Conservation (phyloP, 1,284 basidiomycete species). For the Lentinula novae-zelandiae region DNA sequence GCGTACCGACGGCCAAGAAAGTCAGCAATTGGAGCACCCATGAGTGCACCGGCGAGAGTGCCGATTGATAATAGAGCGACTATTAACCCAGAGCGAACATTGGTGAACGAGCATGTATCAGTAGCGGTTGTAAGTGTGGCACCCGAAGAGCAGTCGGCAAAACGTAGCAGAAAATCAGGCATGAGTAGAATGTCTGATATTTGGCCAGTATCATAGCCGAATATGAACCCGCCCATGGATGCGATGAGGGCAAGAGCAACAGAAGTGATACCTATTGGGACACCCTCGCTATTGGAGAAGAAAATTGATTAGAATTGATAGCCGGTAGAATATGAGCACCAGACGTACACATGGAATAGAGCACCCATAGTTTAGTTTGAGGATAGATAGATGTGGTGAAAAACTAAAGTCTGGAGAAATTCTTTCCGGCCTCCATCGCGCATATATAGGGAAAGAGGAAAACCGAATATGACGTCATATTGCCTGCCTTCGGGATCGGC, state of each 20-base stretch:
- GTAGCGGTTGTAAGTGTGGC: constrained; percentile 21
- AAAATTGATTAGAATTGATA: not conserved
- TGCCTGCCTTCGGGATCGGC: not conserved
- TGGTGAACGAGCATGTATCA: constrained; percentile 46
- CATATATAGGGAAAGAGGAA: not conserved
- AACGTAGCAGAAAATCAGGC: constrained; percentile 67
- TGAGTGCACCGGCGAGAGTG: constrained; percentile 56
- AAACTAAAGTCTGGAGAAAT: not conserved
- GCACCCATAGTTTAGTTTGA: not conserved
- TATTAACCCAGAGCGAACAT: constrained; percentile 59
- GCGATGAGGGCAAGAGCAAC: constrained; percentile 68
- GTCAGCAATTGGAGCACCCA: constrained; percentile 66
- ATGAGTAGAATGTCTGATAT: constrained; percentile 77
- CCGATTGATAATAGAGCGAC: constrained; percentile 68
- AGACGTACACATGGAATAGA: constrained; percentile 10
- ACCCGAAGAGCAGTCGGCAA: constrained; percentile 46
- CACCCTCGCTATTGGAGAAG: constrained; percentile 22
- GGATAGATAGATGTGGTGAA: not conserved
- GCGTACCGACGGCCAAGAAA: constrained; percentile 65
- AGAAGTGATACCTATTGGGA: constrained; percentile 57
- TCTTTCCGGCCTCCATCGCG: not conserved
- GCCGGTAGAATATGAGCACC: not conserved
- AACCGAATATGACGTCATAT: not conserved
- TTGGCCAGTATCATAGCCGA: constrained; percentile 77
- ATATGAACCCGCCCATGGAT: constrained; percentile 79